Conservation (phyloP, 768 basidiomycete genomes). For the Termitomyces sp. region DNA sequence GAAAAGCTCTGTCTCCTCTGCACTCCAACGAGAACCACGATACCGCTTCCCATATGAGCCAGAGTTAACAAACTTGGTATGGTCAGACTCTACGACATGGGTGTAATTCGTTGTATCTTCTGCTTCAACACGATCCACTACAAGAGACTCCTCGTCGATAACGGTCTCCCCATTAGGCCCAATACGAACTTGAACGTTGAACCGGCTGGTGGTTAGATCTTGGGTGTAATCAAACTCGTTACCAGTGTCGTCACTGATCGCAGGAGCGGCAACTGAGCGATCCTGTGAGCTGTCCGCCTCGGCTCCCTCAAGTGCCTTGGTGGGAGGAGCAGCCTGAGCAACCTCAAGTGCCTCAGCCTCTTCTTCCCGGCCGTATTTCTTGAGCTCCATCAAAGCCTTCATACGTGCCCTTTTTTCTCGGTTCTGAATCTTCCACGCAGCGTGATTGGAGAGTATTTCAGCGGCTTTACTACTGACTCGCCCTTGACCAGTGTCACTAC, state of each 20-base stretch:
- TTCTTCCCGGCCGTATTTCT: conserved; percentile 65
- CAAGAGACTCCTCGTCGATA: conserved; percentile 81
- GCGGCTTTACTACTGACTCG: conserved; percentile 75
- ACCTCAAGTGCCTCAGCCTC: conserved; percentile 30
- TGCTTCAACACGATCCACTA: conserved; percentile 71
- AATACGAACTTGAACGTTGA: conserved; percentile 82
- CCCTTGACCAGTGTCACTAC: conserved; percentile 75
- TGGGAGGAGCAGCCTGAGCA: conserved; percentile 15
- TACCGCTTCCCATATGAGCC: conserved; percentile 76
- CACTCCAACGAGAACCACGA: conserved; percentile 83
- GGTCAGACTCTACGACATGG: conserved; percentile 79
- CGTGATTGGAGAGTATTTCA: conserved; percentile 67
- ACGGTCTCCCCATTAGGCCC: conserved; percentile 86
- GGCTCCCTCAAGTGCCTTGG: conserved; percentile 13
- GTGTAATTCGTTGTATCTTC: conserved; percentile 69
- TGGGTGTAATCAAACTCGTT: conserved; percentile 71
- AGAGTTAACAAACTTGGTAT: conserved; percentile 83
- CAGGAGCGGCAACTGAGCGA: conserved; percentile 11
- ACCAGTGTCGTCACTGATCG: conserved; percentile 41
- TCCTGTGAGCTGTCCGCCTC: conserved; percentile 2
- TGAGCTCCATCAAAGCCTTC: conserved; percentile 62
- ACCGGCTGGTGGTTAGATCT: conserved; percentile 61
- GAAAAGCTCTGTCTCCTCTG: conserved; percentile 87
- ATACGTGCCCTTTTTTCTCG: conserved; percentile 63
- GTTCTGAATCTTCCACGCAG: conserved; percentile 67